phyloP scores from a whole-genome alignment of 495 filamentous ascomycete species.

The Penicillium psychrofluorescens region DNA sequence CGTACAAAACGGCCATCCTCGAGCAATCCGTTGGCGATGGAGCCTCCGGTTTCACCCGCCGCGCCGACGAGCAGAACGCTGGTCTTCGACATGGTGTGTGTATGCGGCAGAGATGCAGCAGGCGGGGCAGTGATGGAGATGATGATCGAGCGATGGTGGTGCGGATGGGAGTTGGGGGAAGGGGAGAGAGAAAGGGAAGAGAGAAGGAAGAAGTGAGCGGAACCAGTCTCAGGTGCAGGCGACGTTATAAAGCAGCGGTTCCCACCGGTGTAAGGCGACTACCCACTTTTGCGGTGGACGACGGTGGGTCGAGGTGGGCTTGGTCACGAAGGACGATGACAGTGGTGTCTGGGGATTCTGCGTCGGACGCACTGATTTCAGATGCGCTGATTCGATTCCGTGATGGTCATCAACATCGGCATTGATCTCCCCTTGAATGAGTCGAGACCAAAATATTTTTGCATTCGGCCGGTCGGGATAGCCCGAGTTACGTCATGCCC shows the following conservation, averaged over 20 bases:
- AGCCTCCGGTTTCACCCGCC: conserved; percentile 43
- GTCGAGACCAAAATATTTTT: too few species aligned
- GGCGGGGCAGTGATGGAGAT: background rate
- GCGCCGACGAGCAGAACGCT: conserved; percentile 40
- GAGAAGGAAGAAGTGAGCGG: conserved; percentile 9
- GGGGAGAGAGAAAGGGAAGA: conserved; percentile 2
- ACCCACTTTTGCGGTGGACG: conserved; percentile 32
- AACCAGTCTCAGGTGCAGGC: conserved; percentile 15
- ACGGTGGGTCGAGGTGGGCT: conserved; percentile 30
- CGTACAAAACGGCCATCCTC: conserved; percentile 37
- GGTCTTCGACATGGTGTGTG: conserved; percentile 31
- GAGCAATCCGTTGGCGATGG: conserved; percentile 38
- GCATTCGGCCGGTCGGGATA: too few species aligned
- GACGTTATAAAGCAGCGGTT: conserved; percentile 27
- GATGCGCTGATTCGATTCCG: too few species aligned
- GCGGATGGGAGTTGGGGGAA: conserved; percentile 1
- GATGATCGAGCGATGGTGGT: conserved; percentile 4
- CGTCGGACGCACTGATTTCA: too few species aligned
- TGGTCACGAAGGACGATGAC: too few species aligned
- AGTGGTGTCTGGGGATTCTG: too few species aligned
- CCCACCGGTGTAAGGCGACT: conserved; percentile 19
- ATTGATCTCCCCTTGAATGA: too few species aligned
- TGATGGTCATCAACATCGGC: too few species aligned
- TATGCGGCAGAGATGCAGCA: background rate
- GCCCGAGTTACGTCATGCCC: too few species aligned